Conservation (phyloP, 2,329 filamentous ascomycete species). For the Penicillium sp. region DNA sequence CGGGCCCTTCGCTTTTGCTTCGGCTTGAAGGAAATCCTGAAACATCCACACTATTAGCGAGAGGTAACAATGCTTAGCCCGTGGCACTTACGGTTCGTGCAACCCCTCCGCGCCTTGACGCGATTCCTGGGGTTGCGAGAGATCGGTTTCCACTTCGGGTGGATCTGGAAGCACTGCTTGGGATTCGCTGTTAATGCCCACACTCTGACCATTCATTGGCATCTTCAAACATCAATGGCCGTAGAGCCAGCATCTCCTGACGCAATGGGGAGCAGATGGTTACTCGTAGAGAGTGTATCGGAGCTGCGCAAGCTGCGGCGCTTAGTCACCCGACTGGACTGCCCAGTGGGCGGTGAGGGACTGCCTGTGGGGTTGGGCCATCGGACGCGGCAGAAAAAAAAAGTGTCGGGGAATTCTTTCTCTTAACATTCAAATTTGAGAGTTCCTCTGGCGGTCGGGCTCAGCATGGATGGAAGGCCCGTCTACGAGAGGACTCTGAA, state of each 20-base stretch:
- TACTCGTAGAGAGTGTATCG: conserved; percentile 11
- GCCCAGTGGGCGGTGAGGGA: conserved; percentile 35
- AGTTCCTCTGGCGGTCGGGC: conserved; percentile 36
- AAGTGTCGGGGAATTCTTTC: conserved; percentile 24
- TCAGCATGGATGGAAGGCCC: conserved; percentile 40
- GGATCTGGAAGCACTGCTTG: conserved; percentile 12
- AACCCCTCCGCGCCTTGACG: conserved; percentile 30
- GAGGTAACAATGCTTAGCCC: neutral
- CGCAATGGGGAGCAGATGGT: conserved; percentile 4
- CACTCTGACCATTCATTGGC: conserved; percentile 24
- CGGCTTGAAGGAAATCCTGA: conserved; percentile 44
- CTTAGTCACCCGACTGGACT: conserved; percentile 26
- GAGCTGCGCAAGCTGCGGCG: conserved; percentile 27
- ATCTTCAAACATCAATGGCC: conserved; percentile 27
- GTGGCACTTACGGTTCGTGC: conserved; percentile 35
- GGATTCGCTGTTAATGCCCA: conserved; percentile 14
- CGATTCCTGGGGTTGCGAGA: conserved; percentile 21
- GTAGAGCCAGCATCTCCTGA: conserved; percentile 18
- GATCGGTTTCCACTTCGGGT: conserved; percentile 11
- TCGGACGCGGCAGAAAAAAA: conserved; percentile 37
- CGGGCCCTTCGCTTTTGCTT: conserved; percentile 42
- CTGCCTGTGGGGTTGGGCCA: conserved; percentile 13
- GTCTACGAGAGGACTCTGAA: conserved; percentile 52
- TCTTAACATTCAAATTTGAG: conserved; percentile 28
- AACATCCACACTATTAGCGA: conserved; percentile 5